Evolutionary conservation across 441 rosid genomes (phyloP), one percentile per base, ranked within the genome.

Genomic region (Isatis lusitanica): DNA sequence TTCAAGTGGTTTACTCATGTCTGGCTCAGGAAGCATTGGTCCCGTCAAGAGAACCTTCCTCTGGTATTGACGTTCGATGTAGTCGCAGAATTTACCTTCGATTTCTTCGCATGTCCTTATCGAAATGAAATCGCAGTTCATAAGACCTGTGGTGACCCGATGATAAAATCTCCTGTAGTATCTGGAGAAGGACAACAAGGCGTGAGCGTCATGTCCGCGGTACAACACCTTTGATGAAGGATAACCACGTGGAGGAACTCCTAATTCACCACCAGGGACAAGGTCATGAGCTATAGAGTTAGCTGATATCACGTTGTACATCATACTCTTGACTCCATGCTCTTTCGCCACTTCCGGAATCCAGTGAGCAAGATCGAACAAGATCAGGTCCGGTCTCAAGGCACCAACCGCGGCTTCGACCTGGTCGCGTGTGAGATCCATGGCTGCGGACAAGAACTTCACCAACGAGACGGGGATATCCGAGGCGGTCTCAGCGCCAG

Each of bases 351-450:
- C 44, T 3, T 85, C 73, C 0, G 92, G 85, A 17, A 88, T 52
- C 94, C 94, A 88, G 36, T 87, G 73, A 16, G 92, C 85, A 38
- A 24, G 0, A 70, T 88, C 91, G 38, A 76, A 88, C 52, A 90
- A 61, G 33, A 87, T 70, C 10, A 88, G 42, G 18, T 81, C 77
- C 0, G 92, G 92, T 24, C 58, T 79, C 1, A 39, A 35, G 4
- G 39, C 47, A 5, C 31, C 35, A 55, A 87, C 65, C 1, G 75
- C 50, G 33, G 61, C 42, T 66, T 82, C 72, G 1, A 88, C 78
- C 64, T 90, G 92, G 50, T 59, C 77, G 0, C 89, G 78, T n/a
- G 86, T 80, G 7, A 66, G 82, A 18, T 88, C 96, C 84, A 85
- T 75, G 60, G 96, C 93, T 0, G 74, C 57, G 24, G 82, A 74